Evolutionary conservation across 495 filamentous ascomycete genomes (phyloP).

Genomic region (Aspergillus egyptiacus): DNA sequence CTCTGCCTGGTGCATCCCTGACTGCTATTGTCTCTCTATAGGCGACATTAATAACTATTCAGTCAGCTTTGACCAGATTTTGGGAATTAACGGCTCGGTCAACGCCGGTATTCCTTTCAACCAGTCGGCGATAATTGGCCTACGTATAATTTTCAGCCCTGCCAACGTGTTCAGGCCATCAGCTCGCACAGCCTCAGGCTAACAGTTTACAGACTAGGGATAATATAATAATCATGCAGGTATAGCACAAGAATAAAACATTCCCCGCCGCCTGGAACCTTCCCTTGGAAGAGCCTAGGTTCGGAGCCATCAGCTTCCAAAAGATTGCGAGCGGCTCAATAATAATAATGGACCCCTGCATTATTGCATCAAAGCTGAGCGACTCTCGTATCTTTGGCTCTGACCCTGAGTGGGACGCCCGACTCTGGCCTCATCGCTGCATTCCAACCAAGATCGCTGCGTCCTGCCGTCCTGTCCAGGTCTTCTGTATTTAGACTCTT

Average conservation of each 20-base stretch:
- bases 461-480: not conserved
- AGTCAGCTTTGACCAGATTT: not conserved
- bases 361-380: slow-evolving; percentile 9
- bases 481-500: not conserved
- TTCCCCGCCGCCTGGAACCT: slow-evolving; percentile 1
- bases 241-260: not conserved
- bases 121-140: not conserved
- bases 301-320: no score
- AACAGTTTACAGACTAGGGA: not conserved
- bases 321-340: no score
- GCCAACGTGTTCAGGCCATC: slow-evolving; percentile 3
- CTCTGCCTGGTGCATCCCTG: no score
- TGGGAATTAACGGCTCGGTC: slow-evolving; percentile 5
- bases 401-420: no score
- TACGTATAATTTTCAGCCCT: slow-evolving; percentile 10
- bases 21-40: no score
- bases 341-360: slow-evolving; percentile 5
- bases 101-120: not conserved
- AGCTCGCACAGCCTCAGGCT: slow-evolving; percentile 18
- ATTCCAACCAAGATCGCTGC: not conserved
- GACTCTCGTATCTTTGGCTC: not conserved
- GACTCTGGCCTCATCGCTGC: not conserved
- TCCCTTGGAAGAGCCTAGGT: no score
- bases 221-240: slow-evolving; percentile 1
- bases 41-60: not conserved